A percentile compares a stretch with the other conserved stretches of the same genome.
Evolutionary conservation across 192 early-diverging fungal species (phyloP).

Genomic region (Phlyctochytrium bullatum): DNA sequence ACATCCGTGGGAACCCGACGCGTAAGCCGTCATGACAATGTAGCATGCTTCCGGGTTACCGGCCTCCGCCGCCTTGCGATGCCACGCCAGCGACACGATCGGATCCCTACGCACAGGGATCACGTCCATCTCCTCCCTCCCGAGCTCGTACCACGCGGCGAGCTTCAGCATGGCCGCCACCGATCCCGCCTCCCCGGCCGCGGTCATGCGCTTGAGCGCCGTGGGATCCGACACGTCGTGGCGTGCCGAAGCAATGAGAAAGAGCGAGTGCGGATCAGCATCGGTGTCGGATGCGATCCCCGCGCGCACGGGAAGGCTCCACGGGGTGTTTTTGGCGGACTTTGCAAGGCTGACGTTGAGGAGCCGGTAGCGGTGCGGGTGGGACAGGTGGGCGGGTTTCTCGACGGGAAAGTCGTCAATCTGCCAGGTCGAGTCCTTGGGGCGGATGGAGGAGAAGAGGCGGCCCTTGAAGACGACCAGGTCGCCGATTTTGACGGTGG

Average conservation of each 20-base stretch:
- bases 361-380: constrained; percentile 8
- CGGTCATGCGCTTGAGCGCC: constrained; percentile 24
- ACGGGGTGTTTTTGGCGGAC: constrained; percentile 4
- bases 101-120: constrained; percentile 37
- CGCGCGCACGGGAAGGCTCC: constrained; percentile 10
- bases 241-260: constrained; percentile 22
- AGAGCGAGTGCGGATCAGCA: constrained; percentile 42
- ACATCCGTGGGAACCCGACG: constrained; percentile 25
- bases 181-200: constrained; percentile 33
- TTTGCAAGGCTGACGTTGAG: constrained; percentile 9
- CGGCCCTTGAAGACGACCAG: constrained; percentile 18
- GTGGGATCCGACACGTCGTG: constrained; percentile 14
- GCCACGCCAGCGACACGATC: constrained; percentile 27
- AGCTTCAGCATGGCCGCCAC: constrained; percentile 43
- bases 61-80: constrained; percentile 32
- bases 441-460: constrained; percentile 29
- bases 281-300: constrained; percentile 28
- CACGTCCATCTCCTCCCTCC: constrained; percentile 25
- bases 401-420: constrained; percentile 22
- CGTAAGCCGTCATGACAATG: constrained; percentile 32
- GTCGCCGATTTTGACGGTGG: constrained; percentile 11
- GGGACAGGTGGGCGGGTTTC: background rate
- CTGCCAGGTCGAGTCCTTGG: constrained; percentile 18
- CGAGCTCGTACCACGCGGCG: constrained; percentile 47
- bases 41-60: constrained; percentile 47